These are phyloP conservation scores for Eruca vesicaria DNA, from an alignment of 441 rosid genomes.

Conservation along the genomic window DNA sequence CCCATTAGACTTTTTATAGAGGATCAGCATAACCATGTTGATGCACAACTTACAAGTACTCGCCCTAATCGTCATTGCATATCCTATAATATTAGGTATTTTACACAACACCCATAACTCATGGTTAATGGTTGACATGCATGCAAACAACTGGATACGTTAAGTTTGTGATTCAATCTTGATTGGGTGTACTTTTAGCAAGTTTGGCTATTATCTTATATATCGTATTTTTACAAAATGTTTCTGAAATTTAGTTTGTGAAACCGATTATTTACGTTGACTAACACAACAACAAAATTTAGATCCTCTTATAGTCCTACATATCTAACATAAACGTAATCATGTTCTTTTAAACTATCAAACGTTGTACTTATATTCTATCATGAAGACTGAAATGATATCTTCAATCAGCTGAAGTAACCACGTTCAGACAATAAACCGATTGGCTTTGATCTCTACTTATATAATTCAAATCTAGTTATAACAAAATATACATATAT, in stretches of 20 bases:
- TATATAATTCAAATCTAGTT: neutral
- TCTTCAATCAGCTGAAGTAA: neutral
- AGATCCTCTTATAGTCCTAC: too few relatives aligned
- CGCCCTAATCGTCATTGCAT: neutral
- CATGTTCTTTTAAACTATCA: neutral
- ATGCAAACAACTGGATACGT: too few relatives aligned
- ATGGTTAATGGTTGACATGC: too few relatives aligned
- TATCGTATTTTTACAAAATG: neutral
- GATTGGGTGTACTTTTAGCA: neutral
- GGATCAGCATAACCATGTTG: neutral
- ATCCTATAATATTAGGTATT: neutral
- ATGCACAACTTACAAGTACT: neutral
- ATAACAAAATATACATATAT: conserved; percentile 4
- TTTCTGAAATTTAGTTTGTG: too few relatives aligned
- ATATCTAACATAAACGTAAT: too few relatives aligned
- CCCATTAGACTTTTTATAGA: neutral
- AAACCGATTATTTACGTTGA: too few relatives aligned
- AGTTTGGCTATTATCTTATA: neutral
- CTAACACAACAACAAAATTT: too few relatives aligned
- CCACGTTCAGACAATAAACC: neutral
- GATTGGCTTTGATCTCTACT: neutral
- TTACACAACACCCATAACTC: too few relatives aligned
- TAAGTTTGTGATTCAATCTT: neutral
- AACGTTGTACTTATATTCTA: neutral
- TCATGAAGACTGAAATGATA: neutral